phyloP scores from a whole-genome alignment of 495 filamentous ascomycete genomes.

The Aspergillus saccharolyticus region DNA sequence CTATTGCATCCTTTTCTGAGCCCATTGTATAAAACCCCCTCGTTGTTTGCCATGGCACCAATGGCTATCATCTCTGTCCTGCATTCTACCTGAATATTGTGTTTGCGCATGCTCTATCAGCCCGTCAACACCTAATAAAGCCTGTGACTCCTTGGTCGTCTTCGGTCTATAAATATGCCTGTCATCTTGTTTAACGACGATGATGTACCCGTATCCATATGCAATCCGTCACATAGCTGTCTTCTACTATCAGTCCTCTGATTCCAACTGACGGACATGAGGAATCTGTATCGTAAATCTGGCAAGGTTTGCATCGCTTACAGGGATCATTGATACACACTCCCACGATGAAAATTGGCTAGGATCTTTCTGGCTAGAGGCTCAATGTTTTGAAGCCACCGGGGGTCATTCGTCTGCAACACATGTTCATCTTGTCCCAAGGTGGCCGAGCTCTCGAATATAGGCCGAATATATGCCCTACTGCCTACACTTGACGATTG shows the following conservation, averaged over 20 bases:
- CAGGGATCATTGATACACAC: neutral
- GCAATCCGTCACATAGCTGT: neutral
- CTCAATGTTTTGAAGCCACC: no score
- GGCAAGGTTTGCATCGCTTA: neutral
- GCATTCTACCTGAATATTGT: neutral
- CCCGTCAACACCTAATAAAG: no score
- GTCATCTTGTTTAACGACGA: slow-evolving; percentile 37
- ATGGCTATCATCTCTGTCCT: slow-evolving; percentile 8
- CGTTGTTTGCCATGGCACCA: slow-evolving; percentile 6
- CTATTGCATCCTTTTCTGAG: slow-evolving; percentile 16
- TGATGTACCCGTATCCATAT: slow-evolving; percentile 30
- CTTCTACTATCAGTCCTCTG: slow-evolving; percentile 6
- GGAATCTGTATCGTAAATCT: neutral
- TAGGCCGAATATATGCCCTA: no score
- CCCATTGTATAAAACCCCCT: slow-evolving; percentile 23
- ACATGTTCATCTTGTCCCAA: no score
- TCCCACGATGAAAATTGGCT: no score
- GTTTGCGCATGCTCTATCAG: neutral
- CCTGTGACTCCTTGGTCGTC: neutral
- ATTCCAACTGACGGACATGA: neutral
- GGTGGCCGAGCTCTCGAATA: no score
- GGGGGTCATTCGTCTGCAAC: no score
- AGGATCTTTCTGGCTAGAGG: no score
- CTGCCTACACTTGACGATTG: no score
- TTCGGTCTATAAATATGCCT: slow-evolving; percentile 8